Evolutionary conservation across 2,329 filamentous ascomycete genomes (phyloP), one percentile per base, ranked within the genome.

Genomic region (Lithohypha guttulata): DNA sequence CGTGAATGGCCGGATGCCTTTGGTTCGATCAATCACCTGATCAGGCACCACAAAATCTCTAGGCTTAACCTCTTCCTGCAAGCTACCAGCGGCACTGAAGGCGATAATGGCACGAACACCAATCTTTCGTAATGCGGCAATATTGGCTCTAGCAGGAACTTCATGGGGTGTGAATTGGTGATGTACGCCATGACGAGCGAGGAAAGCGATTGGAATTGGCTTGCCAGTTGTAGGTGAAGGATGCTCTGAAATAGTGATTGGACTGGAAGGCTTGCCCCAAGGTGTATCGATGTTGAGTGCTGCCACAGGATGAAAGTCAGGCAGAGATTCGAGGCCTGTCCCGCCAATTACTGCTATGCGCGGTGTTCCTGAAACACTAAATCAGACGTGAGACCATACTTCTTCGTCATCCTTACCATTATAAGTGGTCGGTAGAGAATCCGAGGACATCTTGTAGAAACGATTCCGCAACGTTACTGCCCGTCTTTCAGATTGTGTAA

Each of bases 1-100:
- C 18, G 91, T 96, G 61, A 89, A 95, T 2, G 89, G 86, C 6
- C 91, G 74, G 47, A 94, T 71, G 39, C 89, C 91, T 74, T 95
- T 96, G 51, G 89, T 96, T 47, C 89, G 84, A 67, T 98, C 91
- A 59, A 96, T 95, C 60, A 93, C 75, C 68, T 98, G 91, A 64
- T 95, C 86, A 0, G 89, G 91, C 9, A 98, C 74, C 36, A 96
- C 84, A 61, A 98, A 98, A 68, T 98, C 91, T 65, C 91, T 81
- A 29, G 91, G 91, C 64, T 83, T 84, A 61, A 98, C 89, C 56
- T 85, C 76, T 67, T 95, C 91, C 59, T 82, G 84, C 58, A 98
- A 68, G 55, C 81, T 89, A 46, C 91, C 91, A 42, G 98, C 91
- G 34, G 91, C 91, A 48, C 81, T 89, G 69, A 98, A 98, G 48